Conservation (phyloP, 2,329 filamentous ascomycete genomes). For the Phialemoniopsis sp. region DNA sequence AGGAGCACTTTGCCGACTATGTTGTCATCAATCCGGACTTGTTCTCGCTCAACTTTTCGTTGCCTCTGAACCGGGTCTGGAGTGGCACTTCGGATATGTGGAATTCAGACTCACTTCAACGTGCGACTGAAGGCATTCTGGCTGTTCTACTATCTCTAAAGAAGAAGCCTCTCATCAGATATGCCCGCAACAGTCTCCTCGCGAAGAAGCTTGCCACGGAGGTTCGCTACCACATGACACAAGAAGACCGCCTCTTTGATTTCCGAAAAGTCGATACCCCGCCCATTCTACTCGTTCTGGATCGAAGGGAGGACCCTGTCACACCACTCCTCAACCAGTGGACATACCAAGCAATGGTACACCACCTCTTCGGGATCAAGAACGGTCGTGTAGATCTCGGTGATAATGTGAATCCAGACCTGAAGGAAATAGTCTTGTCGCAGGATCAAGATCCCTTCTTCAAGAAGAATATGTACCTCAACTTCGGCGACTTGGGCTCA, state of each 20-base stretch:
- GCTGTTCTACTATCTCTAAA: conserved; percentile 85
- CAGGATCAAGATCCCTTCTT: conserved; percentile 99
- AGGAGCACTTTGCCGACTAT: conserved; percentile 96
- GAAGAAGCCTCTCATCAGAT: conserved; percentile 93
- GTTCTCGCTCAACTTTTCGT: conserved; percentile 72
- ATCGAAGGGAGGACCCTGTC: conserved; percentile 89
- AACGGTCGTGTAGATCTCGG: conserved; percentile 92
- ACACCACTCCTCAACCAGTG: conserved; percentile 94
- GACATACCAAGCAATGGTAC: conserved; percentile 99
- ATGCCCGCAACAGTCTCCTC: conserved; percentile 83
- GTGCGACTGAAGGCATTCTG: conserved; percentile 82
- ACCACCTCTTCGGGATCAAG: conserved; percentile 87
- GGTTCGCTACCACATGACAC: conserved; percentile 86
- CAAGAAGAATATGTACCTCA: conserved; percentile 98
- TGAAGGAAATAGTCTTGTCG: conserved; percentile 91
- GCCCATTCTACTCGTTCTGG: conserved; percentile 84
- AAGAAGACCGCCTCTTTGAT: conserved; percentile 95
- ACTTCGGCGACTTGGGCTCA: conserved; percentile 91
- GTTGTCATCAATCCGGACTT: conserved; percentile 93
- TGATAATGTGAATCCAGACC: conserved; percentile 76
- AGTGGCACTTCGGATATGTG: conserved; percentile 77
- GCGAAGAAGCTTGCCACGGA: conserved; percentile 93
- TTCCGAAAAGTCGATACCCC: conserved; percentile 94
- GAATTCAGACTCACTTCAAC: conserved; percentile 83
- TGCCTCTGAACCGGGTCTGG: conserved; percentile 76